These are phyloP conservation scores for Phanerochaete sordida DNA, from an alignment of 768 basidiomycete genomes.

Conservation along the genomic window DNA sequence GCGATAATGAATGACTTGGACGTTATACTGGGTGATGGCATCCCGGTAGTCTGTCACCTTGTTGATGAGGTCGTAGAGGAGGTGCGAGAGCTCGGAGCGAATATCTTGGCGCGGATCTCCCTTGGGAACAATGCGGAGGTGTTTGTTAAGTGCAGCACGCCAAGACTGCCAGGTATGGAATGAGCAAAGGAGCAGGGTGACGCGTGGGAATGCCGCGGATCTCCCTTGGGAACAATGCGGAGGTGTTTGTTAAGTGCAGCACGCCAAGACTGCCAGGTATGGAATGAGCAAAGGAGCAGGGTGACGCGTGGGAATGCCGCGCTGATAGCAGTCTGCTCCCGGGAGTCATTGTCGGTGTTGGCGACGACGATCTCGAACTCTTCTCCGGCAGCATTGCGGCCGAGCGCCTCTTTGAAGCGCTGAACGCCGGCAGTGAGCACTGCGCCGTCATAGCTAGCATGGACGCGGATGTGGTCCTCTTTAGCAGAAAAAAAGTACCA, in stretches of 20 bases:
- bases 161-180: constrained; percentile 34
- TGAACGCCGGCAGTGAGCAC: not conserved
- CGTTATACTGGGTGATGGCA: too few species aligned
- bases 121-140: constrained; percentile 15
- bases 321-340: constrained; percentile 23
- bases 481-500: constrained; percentile 17
- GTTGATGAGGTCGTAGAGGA: too few species aligned
- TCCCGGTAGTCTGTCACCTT: too few species aligned
- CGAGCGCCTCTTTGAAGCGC: constrained; percentile 8
- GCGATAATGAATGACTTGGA: not conserved
- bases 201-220: constrained; percentile 5
- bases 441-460: not conserved
- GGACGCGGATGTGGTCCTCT: constrained; percentile 15
- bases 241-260: constrained; percentile 27
- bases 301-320: constrained; percentile 7
- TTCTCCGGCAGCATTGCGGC: constrained; percentile 16
- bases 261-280: constrained; percentile 32
- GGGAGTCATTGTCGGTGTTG: constrained; percentile 28
- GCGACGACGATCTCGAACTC: constrained; percentile 19
- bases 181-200: constrained; percentile 29
- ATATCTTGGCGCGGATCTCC: too few species aligned
- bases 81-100: too few species aligned
- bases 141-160: constrained; percentile 27
- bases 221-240: constrained; percentile 16
- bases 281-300: constrained; percentile 34